Evolutionary conservation across 345 rosid genomes (phyloP), one percentile per base, ranked within the genome.

Genomic region (Microthlaspi erraticum): DNA sequence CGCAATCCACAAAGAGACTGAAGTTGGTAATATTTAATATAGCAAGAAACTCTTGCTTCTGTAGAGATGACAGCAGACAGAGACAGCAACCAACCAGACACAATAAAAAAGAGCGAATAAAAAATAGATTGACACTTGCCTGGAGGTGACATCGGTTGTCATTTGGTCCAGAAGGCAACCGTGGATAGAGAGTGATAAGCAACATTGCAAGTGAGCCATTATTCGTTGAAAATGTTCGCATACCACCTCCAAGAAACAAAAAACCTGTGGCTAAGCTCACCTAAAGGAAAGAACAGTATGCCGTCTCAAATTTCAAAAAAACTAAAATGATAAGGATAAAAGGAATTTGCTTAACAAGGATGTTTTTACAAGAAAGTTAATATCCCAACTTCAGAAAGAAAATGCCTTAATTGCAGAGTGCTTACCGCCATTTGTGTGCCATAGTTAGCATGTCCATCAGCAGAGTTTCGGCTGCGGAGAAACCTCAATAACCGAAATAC

Each of bases 101-200:
- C 16, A 52, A 50, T 29, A 51, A 50, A 20, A 63, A 32, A 31
- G 13, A 46, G 39, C 16, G 39, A 36, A 54, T 43, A 34, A 11
- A 53, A 7, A 55, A 55, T 33, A 44, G 32, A 51, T 10, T 33
- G 20, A 36, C 44, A 68, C 79, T 43, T 83, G 89, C 99, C 99
- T 91, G 99, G 71, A 94, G 97, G 81, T 94, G 99, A 87, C 97
- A 94, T 42, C 97, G 96, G 52, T 94, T 94, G 79, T 94, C 99
- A 80, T 93, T 89, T 74, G 98, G 95, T 77, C 97, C 97, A 59
- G 95, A 80, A 54, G 98, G 98, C 73, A 93, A 82, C 51, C 94
- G 87, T 55, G 98, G 98, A 67, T 93, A 93, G 56, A 91, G 91
- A 38, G 94, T 82, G 78, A 93, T 86, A 49, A 93, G 87, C 72